Base-by-base conservation (phyloP, 148 eudicot species). In the Rhododendron williamsianum region DNA sequence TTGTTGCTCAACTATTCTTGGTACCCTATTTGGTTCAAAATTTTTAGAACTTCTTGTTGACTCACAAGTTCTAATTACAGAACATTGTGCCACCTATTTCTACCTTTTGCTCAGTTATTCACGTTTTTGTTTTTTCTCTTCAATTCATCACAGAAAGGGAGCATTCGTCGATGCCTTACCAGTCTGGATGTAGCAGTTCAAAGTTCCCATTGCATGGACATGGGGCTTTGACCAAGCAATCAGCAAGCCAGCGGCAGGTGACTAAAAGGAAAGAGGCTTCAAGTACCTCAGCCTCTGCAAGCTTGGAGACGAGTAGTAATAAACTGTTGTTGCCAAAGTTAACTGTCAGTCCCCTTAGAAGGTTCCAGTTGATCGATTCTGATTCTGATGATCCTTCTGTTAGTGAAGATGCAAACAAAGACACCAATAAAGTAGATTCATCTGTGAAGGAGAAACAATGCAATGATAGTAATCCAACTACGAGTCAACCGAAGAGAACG, bases 291-390 rank as follows among this genome's bases (percentile, higher is more conserved):
- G 87, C 85, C 78, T 86, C 91, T 73, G 81, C 89, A 52, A 89
- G 90, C 86, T 76, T 86, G 21, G 91, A 81, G 86, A 87, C 87
- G 81, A 90, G 85, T 86, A 87, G 86, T 84, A 87, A 91, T 69
- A 87, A 86, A 80, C 4, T 87, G 15, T 80, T 86, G 78, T 89
- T 92, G 82, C 87, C 93, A 41, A 86, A 93, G 82, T 88, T 89
- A 73, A 87, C 89, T 87, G 86, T 90, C 65, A 95, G 98, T 86
- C 98, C 98, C 80, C 90, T 95, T 36, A 92, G 98, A 90, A 93
- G 90, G 88, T 97, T 95, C 86, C 94, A 92, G 91, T 91, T 95
- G 91, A 85, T 97, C 81, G 95, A 93, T 87, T 94, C 96, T 84
- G 98, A 95, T 89, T 89, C 89, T 76, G 97, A 94, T 87, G 93